Evolutionary conservation across 2,329 filamentous ascomycete species (phyloP).

Genomic region (Talaromyces sp.): DNA sequence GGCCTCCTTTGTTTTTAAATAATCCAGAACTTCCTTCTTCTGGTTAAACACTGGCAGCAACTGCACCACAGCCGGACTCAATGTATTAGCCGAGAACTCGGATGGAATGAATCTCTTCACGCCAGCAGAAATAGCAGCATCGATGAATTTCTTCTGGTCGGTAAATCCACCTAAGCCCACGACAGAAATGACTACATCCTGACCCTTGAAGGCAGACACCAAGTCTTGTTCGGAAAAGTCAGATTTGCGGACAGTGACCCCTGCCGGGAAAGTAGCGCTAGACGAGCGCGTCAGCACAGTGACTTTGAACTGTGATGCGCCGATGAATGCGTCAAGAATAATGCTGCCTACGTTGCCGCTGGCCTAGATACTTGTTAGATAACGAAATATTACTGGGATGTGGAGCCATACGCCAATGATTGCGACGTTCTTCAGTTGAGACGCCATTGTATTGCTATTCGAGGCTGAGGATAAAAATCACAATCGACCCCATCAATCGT

Average conservation of each 20-base stretch:
- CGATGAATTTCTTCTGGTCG: slow-evolving; percentile 5
- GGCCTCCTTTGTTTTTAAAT: slow-evolving; percentile 47
- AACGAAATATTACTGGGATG: neutral
- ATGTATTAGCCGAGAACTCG: slow-evolving; percentile 24
- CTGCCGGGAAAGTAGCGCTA: slow-evolving; percentile 19
- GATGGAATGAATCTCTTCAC: slow-evolving; percentile 12
- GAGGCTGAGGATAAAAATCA: neutral
- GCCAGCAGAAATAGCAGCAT: slow-evolving; percentile 3
- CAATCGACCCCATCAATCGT: neutral
- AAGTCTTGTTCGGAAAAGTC: slow-evolving; percentile 25
- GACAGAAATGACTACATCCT: slow-evolving; percentile 19
- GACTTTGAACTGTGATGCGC: slow-evolving; percentile 18
- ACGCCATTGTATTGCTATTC: neutral
- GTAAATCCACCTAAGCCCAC: neutral
- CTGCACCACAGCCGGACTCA: slow-evolving; percentile 20
- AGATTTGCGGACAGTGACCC: slow-evolving; percentile 19
- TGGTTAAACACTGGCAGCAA: slow-evolving; percentile 22
- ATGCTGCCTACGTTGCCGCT: slow-evolving; percentile 22
- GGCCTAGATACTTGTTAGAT: slow-evolving; percentile 17
- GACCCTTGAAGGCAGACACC: slow-evolving; percentile 22
- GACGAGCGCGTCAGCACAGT: slow-evolving; percentile 25
- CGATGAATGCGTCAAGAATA: slow-evolving; percentile 19
- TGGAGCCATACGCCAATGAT: neutral
- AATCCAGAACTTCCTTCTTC: slow-evolving; percentile 41
- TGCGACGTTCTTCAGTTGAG: neutral